phyloP scores from a whole-genome alignment of 441 rosid species.

The Gossypium schwendimanii region DNA sequence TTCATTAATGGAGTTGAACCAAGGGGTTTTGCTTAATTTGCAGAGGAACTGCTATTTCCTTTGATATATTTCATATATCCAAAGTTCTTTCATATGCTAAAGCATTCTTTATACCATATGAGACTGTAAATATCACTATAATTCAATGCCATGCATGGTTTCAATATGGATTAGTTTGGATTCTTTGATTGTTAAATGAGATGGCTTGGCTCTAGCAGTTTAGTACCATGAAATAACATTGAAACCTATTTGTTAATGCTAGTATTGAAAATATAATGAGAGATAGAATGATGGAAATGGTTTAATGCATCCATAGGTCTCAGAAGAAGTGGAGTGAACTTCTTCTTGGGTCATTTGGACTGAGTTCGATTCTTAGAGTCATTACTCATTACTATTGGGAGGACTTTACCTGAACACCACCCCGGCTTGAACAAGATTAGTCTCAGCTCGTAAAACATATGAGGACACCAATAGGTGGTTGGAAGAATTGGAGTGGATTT shows the following conservation, averaged over 20 bases:
- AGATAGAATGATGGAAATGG: too few species aligned
- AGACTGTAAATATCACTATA: neutral
- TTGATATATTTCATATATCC: neutral
- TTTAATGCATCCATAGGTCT: too few species aligned
- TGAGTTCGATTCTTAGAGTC: too few species aligned
- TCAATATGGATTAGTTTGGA: neutral
- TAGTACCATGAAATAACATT: neutral
- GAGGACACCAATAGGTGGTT: too few species aligned
- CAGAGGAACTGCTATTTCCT: neutral
- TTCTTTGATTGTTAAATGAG: constrained; percentile 4
- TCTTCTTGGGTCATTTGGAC: too few species aligned
- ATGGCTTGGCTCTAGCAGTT: neutral
- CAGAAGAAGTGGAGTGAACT: too few species aligned
- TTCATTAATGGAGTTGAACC: neutral
- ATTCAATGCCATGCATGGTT: neutral
- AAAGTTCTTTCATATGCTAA: neutral
- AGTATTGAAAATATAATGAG: neutral
- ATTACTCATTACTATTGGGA: too few species aligned
- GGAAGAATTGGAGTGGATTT: too few species aligned
- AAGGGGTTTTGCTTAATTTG: neutral
- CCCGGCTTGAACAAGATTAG: too few species aligned
- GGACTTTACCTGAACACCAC: too few species aligned
- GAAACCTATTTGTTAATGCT: neutral
- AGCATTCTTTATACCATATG: neutral
- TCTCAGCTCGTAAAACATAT: too few species aligned